Evolutionary conservation across 179 eudicot species (phyloP).

Genomic region (Corrigiola litoralis): DNA sequence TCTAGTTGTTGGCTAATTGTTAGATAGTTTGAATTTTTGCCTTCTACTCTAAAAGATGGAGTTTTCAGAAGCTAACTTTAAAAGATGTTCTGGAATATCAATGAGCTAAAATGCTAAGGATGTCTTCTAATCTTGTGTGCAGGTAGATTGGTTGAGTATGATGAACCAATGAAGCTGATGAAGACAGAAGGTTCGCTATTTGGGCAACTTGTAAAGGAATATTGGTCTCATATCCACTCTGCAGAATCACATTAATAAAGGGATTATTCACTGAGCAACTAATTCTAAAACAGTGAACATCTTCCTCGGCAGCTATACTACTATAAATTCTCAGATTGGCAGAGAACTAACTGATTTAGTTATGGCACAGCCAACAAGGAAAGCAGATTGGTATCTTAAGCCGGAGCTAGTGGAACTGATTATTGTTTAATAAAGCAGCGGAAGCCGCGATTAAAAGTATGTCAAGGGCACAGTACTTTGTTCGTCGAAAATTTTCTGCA

Average conservation of each 20-base stretch:
- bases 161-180: conserved; percentile 69
- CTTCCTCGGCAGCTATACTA: not conserved
- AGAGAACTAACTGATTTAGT: not conserved
- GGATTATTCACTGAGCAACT: not conserved
- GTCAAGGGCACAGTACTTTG: too few relatives aligned
- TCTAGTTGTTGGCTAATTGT: too few relatives aligned
- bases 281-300: not conserved
- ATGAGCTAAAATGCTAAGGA: not conserved
- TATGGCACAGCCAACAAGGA: not conserved
- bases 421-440: not conserved
- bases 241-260: conserved; percentile 39
- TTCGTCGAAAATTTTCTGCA: too few relatives aligned
- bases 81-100: not conserved
- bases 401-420: not conserved
- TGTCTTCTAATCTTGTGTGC: conserved; percentile 5
- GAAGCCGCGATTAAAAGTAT: too few relatives aligned
- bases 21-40: not conserved
- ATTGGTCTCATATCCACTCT: conserved; percentile 67
- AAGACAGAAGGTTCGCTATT: conserved; percentile 61
- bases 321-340: not conserved
- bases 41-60: too few relatives aligned
- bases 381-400: too few relatives aligned
- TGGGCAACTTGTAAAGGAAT: conserved; percentile 64
- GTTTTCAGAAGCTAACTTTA: not conserved
- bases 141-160: conserved; percentile 72